Conservation (phyloP, 106 monocot species). For the Alisma plantagoaquatica region DNA sequence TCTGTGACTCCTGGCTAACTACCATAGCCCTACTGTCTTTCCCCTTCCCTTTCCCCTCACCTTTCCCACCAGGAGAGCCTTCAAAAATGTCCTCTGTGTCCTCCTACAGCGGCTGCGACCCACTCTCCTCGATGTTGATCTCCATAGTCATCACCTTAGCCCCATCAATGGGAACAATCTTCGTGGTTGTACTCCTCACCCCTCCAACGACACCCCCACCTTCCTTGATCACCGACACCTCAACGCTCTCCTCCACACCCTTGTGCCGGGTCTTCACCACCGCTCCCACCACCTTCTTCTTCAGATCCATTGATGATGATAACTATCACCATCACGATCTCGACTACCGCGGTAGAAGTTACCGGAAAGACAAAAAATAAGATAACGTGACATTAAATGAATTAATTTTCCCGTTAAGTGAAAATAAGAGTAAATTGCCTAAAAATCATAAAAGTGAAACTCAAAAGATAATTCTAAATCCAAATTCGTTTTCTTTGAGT, state of each 20-base stretch:
- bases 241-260: constrained; percentile 7
- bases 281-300: neutral
- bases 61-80: neutral
- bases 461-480: too few relatives aligned
- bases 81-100: neutral
- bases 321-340: too few relatives aligned
- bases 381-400: too few relatives aligned
- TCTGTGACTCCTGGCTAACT: neutral
- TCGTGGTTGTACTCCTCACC: neutral
- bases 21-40: neutral
- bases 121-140: neutral
- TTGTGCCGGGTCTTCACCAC: constrained; percentile 9
- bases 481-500: too few relatives aligned
- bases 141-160: neutral
- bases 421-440: too few relatives aligned
- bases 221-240: constrained; percentile 5
- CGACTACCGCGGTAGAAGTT: too few relatives aligned
- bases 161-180: neutral
- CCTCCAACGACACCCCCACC: constrained; percentile 1
- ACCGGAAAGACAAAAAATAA: too few relatives aligned
- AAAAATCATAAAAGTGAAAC: too few relatives aligned
- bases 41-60: neutral
- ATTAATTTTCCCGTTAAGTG: too few relatives aligned
- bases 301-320: neutral
- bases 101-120: neutral